A percentile compares a stretch with the other conserved stretches of the same genome.
Conservation (phyloP, 441 rosid species). For the Syzygium malaccense region DNA sequence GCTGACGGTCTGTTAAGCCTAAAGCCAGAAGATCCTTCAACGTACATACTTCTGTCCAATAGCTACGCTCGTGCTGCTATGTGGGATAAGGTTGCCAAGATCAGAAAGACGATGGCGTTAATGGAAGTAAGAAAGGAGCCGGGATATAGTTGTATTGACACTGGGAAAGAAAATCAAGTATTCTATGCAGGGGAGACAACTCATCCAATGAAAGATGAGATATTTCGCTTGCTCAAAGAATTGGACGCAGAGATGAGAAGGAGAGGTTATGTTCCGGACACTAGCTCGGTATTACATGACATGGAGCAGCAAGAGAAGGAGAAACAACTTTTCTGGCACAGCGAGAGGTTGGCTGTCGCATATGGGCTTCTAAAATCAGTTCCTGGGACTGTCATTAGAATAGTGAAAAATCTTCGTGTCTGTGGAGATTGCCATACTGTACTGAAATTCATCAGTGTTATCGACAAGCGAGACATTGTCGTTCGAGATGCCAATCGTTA, state of each 20-base stretch:
- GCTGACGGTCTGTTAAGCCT: constrained; percentile 46
- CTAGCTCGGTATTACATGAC: constrained; percentile 52
- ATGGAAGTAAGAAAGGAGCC: constrained; percentile 59
- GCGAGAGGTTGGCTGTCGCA: constrained; percentile 74
- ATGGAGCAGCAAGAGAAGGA: constrained; percentile 72
- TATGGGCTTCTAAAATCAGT: constrained; percentile 59
- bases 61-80: constrained; percentile 48
- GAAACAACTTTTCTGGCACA: constrained; percentile 68
- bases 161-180: constrained; percentile 46
- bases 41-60: constrained; percentile 67
- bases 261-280: constrained; percentile 73
- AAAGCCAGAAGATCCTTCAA: constrained; percentile 55
- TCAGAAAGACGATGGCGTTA: constrained; percentile 45
- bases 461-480: constrained; percentile 42
- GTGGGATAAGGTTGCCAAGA: constrained; percentile 55
- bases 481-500: constrained; percentile 64
- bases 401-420: constrained; percentile 62
- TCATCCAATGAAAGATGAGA: constrained; percentile 50
- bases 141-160: constrained; percentile 53
- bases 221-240: constrained; percentile 37
- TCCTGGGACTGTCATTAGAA: constrained; percentile 39
- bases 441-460: constrained; percentile 45
- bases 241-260: constrained; percentile 53
- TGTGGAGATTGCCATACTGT: constrained; percentile 74
- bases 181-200: constrained; percentile 66